Evolutionary conservation across 257 asterid species (phyloP), one percentile per base, ranked within the genome.

Genomic region (Gentiana macrophylla): DNA sequence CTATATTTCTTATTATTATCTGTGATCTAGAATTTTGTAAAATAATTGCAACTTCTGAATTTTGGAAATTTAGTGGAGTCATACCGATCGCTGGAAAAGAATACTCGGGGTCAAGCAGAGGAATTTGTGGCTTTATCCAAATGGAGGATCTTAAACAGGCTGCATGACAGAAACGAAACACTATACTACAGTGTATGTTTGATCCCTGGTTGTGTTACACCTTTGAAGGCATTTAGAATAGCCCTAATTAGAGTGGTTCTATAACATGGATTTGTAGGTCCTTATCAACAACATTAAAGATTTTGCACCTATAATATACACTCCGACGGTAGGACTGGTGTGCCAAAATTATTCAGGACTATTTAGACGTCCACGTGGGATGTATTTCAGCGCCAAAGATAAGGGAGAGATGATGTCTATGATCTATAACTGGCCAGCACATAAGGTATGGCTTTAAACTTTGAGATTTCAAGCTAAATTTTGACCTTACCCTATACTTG

Each of bases 351-450:
- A 92, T 73, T 92, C 99, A 8, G 99, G 99, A 52, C 74, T 92
- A 77, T 88, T 83, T 71, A 77, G 99, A 53, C 90, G 99, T 53
- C 99, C 99, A 35, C 97, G 99, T 59, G 99, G 99, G 61, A 92
- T 92, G 99, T 92, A 92, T 68, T 92, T 92, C 85, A 87, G 95
- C 74, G 97, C 95, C 74, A 92, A 81, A 76, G 99, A 92, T 65
- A 92, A 82, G 81, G 99, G 99, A 67, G 99, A 92, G 78, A 92
- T 92, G 99, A 88, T 88, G 99, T 92, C 99, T 62, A 88, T 92
- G 99, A 89, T 92, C 74, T 88, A 84, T 64, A 92, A 92, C 69
- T 92, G 99, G 99, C 99, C 99, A 63, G 70, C 83, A 57, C 68
- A 67, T 52, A 79, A 91, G 94, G 98, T 91, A 71, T 63, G 46